These are phyloP conservation scores for Pharus latifolius DNA, from an alignment of 176 grass and related monocot genomes.

Conservation along the genomic window DNA sequence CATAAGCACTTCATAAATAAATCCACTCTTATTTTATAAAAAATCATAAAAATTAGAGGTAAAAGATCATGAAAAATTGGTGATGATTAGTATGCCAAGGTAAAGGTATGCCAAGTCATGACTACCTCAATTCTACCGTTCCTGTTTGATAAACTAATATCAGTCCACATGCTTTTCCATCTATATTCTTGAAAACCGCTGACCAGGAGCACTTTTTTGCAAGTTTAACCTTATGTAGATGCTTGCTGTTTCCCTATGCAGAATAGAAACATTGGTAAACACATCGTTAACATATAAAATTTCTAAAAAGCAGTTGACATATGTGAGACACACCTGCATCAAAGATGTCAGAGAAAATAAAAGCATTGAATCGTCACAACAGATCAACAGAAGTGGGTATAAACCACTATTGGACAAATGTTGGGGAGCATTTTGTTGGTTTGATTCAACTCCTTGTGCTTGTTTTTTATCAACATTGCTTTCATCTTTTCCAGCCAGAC, in stretches of 20 bases:
- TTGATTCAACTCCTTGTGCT: too few relatives aligned
- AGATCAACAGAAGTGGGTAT: constrained; percentile 68
- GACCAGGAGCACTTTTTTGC: constrained; percentile 68
- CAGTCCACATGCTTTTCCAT: constrained; percentile 48
- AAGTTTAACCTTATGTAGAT: constrained; percentile 54
- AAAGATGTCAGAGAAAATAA: constrained; percentile 54
- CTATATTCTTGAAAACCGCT: constrained; percentile 49
- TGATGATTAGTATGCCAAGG: neutral
- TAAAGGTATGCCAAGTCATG: constrained; percentile 2
- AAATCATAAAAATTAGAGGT: neutral
- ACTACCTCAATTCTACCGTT: constrained; percentile 75
- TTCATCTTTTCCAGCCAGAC: constrained; percentile 10
- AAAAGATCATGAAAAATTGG: neutral
- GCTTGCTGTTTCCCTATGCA: constrained; percentile 47
- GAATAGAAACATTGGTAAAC: constrained; percentile 8
- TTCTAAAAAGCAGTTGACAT: constrained; percentile 11
- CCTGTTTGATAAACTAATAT: constrained; percentile 81
- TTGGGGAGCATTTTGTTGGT: too few relatives aligned
- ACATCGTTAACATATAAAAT: constrained; percentile 14
- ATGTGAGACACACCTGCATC: constrained; percentile 38
- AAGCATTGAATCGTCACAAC: constrained; percentile 49
- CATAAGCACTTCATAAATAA: neutral
- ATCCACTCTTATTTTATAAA: neutral
- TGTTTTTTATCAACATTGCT: constrained; percentile 19
- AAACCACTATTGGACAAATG: constrained; percentile 11